Evolutionary conservation across 768 basidiomycete genomes (phyloP).

Genomic region (Russula lepida): DNA sequence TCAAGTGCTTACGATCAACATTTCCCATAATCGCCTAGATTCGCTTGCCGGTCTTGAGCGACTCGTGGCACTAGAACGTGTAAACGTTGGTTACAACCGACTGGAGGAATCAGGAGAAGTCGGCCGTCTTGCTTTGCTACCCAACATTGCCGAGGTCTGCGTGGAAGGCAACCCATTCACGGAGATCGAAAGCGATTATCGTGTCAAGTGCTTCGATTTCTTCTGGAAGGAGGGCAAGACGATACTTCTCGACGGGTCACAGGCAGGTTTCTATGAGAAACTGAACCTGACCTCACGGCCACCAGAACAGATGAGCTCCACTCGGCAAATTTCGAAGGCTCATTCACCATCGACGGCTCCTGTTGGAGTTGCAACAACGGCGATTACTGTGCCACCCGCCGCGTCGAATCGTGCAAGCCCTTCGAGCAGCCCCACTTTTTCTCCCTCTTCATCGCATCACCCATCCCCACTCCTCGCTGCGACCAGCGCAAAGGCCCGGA

Average conservation of each 20-base stretch:
- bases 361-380: constrained; percentile 33
- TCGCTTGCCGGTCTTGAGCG: constrained; percentile 94
- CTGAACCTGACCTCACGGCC: constrained; percentile 43
- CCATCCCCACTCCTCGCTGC: constrained; percentile 38
- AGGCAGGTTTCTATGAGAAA: constrained; percentile 65
- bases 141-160: constrained; percentile 75
- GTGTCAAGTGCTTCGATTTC: constrained; percentile 70
- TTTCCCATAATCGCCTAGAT: constrained; percentile 82
- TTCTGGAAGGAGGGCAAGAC: constrained; percentile 81
- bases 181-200: constrained; percentile 60
- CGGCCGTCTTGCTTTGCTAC: constrained; percentile 70
- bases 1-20: constrained; percentile 66
- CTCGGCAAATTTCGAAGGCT: constrained; percentile 40
- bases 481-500: constrained; percentile 41
- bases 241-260: constrained; percentile 66
- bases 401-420: constrained; percentile 13
- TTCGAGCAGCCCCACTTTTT: constrained; percentile 25
- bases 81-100: constrained; percentile 75
- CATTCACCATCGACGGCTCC: constrained; percentile 55
- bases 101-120: constrained; percentile 81
- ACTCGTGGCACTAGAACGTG: constrained; percentile 70
- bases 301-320: constrained; percentile 44
- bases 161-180: constrained; percentile 78
- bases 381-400: background rate
- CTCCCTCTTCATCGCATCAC: constrained; percentile 34